Evolutionary conservation across 2,329 filamentous ascomycete genomes (phyloP).

Genomic region (Pezicula carpinea): DNA sequence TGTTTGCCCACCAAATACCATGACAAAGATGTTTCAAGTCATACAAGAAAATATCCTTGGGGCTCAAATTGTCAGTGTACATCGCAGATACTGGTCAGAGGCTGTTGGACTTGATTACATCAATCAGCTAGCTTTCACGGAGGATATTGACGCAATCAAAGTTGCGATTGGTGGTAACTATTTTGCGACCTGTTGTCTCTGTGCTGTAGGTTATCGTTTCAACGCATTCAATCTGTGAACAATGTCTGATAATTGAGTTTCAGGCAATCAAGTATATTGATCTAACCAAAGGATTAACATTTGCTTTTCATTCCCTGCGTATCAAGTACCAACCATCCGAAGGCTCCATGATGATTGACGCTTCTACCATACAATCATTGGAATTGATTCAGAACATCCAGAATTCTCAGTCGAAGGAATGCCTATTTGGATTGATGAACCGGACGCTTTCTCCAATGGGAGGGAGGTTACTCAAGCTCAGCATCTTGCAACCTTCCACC

Average conservation of each 20-base stretch:
- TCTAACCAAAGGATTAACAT: constrained; percentile 60
- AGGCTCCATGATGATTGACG: constrained; percentile 92
- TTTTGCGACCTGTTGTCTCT: constrained; percentile 79
- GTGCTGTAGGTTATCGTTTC: constrained; percentile 58
- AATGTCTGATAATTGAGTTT: background rate
- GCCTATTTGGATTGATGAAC: constrained; percentile 80
- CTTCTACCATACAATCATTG: constrained; percentile 78
- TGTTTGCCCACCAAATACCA: constrained; percentile 57
- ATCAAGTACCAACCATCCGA: constrained; percentile 85
- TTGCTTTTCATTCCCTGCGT: constrained; percentile 74
- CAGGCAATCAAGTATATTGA: constrained; percentile 81
- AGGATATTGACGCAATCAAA: constrained; percentile 78
- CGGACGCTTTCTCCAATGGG: constrained; percentile 88
- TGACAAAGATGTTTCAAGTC: constrained; percentile 70
- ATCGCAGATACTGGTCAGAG: constrained; percentile 83
- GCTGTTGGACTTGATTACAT: constrained; percentile 72
- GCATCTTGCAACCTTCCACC: constrained; percentile 84
- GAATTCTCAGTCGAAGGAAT: constrained; percentile 72
- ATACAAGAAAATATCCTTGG: constrained; percentile 67
- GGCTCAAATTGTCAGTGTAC: constrained; percentile 57
- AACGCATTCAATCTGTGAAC: background rate
- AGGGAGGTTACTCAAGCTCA: constrained; percentile 73
- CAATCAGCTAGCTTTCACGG: constrained; percentile 69
- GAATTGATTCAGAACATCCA: constrained; percentile 88
- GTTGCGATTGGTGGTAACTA: constrained; percentile 78